Conservation (phyloP, 768 basidiomycete genomes). For the Hygrophoropsis aurantiaca region DNA sequence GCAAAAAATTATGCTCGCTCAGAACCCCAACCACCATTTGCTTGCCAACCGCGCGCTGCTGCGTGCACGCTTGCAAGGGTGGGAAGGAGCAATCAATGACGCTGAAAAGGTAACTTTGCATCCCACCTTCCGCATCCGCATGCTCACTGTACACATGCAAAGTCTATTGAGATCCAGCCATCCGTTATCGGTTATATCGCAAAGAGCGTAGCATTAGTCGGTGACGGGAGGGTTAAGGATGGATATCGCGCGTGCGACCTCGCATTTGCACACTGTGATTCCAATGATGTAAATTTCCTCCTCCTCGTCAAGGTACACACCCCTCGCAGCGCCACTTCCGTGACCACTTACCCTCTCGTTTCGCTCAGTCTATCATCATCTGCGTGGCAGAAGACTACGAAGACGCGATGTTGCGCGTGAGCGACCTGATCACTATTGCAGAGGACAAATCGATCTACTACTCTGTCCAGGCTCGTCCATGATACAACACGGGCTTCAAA, state of each 20-base stretch:
- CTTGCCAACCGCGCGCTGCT: background rate
- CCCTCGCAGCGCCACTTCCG: background rate
- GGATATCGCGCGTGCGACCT: conserved; percentile 11
- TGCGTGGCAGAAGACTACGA: conserved; percentile 2
- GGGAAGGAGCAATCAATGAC: background rate
- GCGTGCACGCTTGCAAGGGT: background rate
- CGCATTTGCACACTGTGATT: background rate
- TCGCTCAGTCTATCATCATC: background rate
- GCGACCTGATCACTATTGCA: background rate
- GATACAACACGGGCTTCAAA: background rate
- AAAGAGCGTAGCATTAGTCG: background rate
- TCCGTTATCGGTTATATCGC: conserved; percentile 13
- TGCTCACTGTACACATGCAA: no score
- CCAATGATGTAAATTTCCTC: conserved; percentile 7
- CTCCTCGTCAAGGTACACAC: conserved; percentile 10
- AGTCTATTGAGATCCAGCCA: conserved; percentile 7
- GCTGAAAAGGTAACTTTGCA: background rate
- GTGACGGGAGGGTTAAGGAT: conserved; percentile 2
- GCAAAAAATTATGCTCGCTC: background rate
- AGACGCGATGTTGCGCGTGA: conserved; percentile 6
- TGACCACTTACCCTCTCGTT: background rate
- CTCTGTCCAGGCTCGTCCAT: conserved; percentile 5
- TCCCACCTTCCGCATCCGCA: background rate
- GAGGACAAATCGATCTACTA: background rate
- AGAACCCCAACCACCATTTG: background rate